Evolutionary conservation across 495 filamentous ascomycete genomes (phyloP).

Genomic region (Penicillium coffeae): DNA sequence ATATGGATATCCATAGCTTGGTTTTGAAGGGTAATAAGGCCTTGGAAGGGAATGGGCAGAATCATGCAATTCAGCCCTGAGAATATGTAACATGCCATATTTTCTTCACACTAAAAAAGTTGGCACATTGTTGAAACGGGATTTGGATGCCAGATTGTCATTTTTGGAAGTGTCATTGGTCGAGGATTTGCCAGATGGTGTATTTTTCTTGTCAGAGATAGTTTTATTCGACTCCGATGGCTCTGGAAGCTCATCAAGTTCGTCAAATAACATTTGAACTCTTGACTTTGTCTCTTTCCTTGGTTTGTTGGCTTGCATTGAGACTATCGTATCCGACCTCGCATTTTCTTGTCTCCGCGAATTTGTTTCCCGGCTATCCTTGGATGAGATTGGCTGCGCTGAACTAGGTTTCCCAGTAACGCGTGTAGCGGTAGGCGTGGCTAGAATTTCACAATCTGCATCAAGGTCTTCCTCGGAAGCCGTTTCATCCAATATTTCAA

Average conservation of each 20-base stretch:
- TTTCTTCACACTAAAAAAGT: constrained; percentile 42
- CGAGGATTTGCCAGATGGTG: constrained; percentile 9
- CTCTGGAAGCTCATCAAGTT: constrained; percentile 41
- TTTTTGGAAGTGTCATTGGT: constrained; percentile 8
- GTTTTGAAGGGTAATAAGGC: neutral
- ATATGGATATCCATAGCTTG: constrained; percentile 1
- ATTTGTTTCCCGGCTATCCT: neutral
- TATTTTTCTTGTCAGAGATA: constrained; percentile 12
- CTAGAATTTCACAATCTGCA: constrained; percentile 1
- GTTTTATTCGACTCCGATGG: constrained; percentile 18
- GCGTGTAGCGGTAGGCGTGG: constrained; percentile 3
- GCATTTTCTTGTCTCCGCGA: constrained; percentile 2
- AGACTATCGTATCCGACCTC: too few species aligned
- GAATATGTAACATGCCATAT: constrained; percentile 1
- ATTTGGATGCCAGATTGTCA: constrained; percentile 24
- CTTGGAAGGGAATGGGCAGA: neutral
- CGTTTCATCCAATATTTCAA: constrained; percentile 26
- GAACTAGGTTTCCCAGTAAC: neutral
- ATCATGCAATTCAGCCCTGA: neutral
- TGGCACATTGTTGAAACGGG: constrained; percentile 43
- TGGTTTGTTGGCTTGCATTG: constrained; percentile 10
- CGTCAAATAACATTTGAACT: constrained; percentile 39
- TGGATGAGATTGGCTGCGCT: too few species aligned
- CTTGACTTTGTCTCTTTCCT: constrained; percentile 21
- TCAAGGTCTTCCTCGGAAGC: constrained; percentile 43